These are phyloP conservation scores for Schoenoplectus tabernaemontani DNA, from an alignment of 202 grass and related monocot genomes.

Conservation along the genomic window DNA sequence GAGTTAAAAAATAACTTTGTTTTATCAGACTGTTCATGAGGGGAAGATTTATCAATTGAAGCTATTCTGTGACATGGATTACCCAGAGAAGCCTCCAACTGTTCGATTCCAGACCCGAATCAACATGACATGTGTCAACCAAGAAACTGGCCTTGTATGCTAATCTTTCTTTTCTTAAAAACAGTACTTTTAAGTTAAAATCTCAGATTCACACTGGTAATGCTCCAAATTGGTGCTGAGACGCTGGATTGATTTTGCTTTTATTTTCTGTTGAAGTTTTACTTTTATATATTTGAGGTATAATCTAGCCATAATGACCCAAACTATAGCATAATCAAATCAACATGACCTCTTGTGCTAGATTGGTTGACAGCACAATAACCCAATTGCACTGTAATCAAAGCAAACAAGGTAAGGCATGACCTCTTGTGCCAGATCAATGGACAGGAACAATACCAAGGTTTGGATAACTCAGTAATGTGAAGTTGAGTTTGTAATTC, in stretches of 20 bases:
- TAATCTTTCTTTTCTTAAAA: background rate
- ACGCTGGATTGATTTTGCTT: background rate
- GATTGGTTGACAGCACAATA: background rate
- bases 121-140: constrained; percentile 58
- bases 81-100: constrained; percentile 70
- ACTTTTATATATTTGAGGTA: background rate
- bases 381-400: background rate
- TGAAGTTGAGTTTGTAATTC: too few relatives aligned
- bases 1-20: background rate
- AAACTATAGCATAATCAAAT: background rate
- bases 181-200: background rate
- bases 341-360: background rate
- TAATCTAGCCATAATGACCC: constrained; percentile 4
- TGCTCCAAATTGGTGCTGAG: background rate
- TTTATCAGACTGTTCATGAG: constrained; percentile 57
- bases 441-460: background rate
- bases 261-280: background rate
- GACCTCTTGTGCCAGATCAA: background rate
- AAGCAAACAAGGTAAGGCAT: background rate
- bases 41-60: constrained; percentile 70
- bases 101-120: constrained; percentile 69
- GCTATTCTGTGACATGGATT: constrained; percentile 70
- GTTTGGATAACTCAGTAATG: background rate
- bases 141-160: constrained; percentile 46
- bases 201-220: background rate